Base-by-base conservation (phyloP, 176 grass and related monocot species). In the Eleusine indica region DNA sequence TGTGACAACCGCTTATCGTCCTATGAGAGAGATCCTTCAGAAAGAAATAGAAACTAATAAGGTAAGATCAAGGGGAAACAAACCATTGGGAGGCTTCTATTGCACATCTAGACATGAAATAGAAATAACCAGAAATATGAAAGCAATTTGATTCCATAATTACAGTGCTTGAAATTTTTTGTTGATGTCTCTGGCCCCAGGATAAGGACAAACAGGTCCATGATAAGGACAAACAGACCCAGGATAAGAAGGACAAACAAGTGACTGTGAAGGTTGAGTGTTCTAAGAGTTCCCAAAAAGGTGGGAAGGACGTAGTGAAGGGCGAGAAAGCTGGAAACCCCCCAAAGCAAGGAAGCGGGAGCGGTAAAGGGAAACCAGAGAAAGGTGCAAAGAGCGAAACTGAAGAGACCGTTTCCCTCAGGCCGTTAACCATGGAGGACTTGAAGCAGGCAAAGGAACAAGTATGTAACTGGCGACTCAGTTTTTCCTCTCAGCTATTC, bases 371-470 rank as follows among this genome's bases (percentile, higher is more conserved):
- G 9, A 69, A 38, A 49, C 21, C 61, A 41, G 62, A 68, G 21
- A 28, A 76, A 76, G 22, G 12, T 9, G 18, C 16, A 3, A 37
- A 84, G 64, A 74, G 52, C 12, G 40, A 77, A 44, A 68, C 84
- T 2, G 66, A 86, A 72, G 52, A 65, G 17, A 47, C 29, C 73
- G 60, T 72, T 54, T 48, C 52, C 84, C 89, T 95, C 13, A 95
- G 96, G 76, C 83, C 91, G 46, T 57, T 98, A 88, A 95, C 75
- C 70, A 98, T 94, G 96, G 87, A 93, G 51, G 96, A 98, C 83
- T 44, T 98, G 58, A 95, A 70, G 90, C 62, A 90, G 43, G 96
- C 96, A 74, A 98, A 90, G 84, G 91, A 84, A 73, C 80, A 95
- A 71, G 96, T 98, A 86, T 88, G 85, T 83, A 44, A 14, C 74